Evolutionary conservation across 345 rosid genomes (phyloP), one percentile per base, ranked within the genome.

Genomic region (Arabis alpina): DNA sequence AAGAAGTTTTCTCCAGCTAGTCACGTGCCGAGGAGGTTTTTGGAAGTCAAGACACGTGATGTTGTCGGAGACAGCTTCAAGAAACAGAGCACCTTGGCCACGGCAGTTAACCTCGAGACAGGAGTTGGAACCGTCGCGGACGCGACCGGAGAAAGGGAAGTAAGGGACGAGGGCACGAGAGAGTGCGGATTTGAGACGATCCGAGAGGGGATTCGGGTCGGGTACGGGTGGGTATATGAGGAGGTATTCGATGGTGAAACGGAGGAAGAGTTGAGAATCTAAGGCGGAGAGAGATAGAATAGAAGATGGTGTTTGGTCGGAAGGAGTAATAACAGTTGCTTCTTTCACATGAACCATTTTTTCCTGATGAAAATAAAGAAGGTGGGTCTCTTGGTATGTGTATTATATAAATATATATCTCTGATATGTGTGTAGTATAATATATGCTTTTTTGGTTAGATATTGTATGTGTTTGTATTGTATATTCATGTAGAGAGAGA

Each of bases 251-350:
- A 85, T 68, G 44, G 95, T 88, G 86, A 90, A 92, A 32, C 98
- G 95, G 37, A 90, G 80, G 72, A 92, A 92, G 60, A 84, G 95
- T 77, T 92, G 98, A 37, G 98, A 88, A 74, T 92, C 98, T 28
- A 92, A 85, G 65, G 91, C 81, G 6, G 97, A 92, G 39, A 92
- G 90, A 54, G 89, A 43, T 15, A 92, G 85, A 57, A 88, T 53
- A 10, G 74, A 54, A 48, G 79, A 41, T 8, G 97, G 95, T n/a
- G 93, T 92, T 53, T 87, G 80, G 47, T 82, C 87, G 14, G 82
- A 54, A 12, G 98, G 98, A 8, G 78, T 67, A 39, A 92, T 71
- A 11, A 90, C 74, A 3, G 66, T 64, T 12, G 79, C 93, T 53
- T 85, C 91, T 66, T 79, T 87, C 61, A 85, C 80, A 37, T 79